phyloP scores from a whole-genome alignment of 768 basidiomycete genomes.

The Lentinula detonsa region DNA sequence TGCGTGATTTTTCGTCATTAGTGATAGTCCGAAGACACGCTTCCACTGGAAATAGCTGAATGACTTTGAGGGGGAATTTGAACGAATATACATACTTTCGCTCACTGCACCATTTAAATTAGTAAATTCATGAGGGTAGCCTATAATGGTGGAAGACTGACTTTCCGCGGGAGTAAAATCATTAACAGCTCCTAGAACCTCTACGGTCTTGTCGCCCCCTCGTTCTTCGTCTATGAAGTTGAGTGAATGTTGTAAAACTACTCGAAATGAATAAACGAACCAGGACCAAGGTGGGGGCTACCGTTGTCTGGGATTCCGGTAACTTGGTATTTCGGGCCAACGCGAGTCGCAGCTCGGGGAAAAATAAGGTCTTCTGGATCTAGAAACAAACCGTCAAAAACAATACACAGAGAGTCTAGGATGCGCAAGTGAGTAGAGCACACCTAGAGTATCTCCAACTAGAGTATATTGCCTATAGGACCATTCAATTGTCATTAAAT shows the following conservation, averaged over 20 bases:
- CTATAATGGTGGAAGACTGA: slow-evolving; percentile 27
- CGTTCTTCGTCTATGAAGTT: slow-evolving; percentile 48
- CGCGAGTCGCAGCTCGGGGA: slow-evolving; percentile 87
- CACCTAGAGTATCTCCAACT: slow-evolving; percentile 87
- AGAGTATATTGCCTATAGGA: slow-evolving; percentile 72
- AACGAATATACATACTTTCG: slow-evolving; percentile 40
- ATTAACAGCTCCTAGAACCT: slow-evolving; percentile 61
- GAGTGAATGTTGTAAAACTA: slow-evolving; percentile 1
- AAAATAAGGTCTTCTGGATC: slow-evolving; percentile 97
- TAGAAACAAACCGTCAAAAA: slow-evolving; percentile 20
- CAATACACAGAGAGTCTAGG: not conserved
- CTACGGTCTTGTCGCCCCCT: slow-evolving; percentile 69
- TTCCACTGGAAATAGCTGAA: slow-evolving; percentile 45
- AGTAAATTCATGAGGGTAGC: slow-evolving; percentile 16
- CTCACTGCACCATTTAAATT: slow-evolving; percentile 33
- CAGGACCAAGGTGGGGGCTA: slow-evolving; percentile 29
- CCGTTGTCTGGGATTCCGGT: slow-evolving; percentile 46
- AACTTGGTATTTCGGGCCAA: slow-evolving; percentile 78
- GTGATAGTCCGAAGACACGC: slow-evolving; percentile 53
- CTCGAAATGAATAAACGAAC: slow-evolving; percentile 21
- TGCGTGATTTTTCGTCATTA: slow-evolving; percentile 42
- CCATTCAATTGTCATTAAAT: not conserved
- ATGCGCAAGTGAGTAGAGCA: slow-evolving; percentile 13
- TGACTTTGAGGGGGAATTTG: not conserved
- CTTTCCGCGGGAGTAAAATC: slow-evolving; percentile 63